Conservation (phyloP, 2,329 filamentous ascomycete species). For the Penicillium glabrum region DNA sequence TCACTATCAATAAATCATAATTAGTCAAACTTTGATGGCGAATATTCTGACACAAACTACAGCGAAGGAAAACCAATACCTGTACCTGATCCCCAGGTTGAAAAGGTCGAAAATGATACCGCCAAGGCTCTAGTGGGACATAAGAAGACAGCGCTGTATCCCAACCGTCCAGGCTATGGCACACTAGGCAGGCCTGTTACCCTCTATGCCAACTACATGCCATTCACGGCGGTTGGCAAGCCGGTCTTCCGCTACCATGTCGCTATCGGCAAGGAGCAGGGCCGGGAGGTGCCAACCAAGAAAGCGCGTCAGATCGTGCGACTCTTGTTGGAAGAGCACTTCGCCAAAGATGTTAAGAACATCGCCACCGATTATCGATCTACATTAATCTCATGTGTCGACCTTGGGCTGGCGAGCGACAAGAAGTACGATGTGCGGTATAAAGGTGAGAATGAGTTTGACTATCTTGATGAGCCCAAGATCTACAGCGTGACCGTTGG, state of each 20-base stretch:
- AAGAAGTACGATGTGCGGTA: conserved; percentile 32
- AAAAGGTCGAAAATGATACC: conserved; percentile 28
- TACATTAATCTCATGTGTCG: conserved; percentile 35
- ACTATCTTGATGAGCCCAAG: conserved; percentile 29
- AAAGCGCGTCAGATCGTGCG: conserved; percentile 52
- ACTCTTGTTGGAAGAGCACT: conserved; percentile 44
- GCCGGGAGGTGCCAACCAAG: conserved; percentile 28
- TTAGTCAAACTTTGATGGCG: neutral
- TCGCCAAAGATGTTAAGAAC: conserved; percentile 20
- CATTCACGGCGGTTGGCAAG: conserved; percentile 37
- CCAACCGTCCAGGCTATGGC: conserved; percentile 40
- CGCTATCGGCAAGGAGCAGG: conserved; percentile 28
- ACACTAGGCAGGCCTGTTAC: conserved; percentile 30
- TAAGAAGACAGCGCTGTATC: conserved; percentile 25
- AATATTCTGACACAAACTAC: neutral
- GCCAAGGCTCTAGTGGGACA: conserved; percentile 23
- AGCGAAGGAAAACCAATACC: conserved; percentile 24
- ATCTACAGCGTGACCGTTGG: conserved; percentile 39
- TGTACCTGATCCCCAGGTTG: conserved; percentile 23
- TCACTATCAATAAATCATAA: neutral
- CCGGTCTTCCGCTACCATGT: conserved; percentile 46
- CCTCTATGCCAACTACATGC: conserved; percentile 43
- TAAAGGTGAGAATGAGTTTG: conserved; percentile 36
- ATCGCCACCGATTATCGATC: conserved; percentile 44
- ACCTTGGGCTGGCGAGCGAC: conserved; percentile 23